Evolutionary conservation across 306 rosid species (phyloP).

Genomic region (Gleditsia sinensis): DNA sequence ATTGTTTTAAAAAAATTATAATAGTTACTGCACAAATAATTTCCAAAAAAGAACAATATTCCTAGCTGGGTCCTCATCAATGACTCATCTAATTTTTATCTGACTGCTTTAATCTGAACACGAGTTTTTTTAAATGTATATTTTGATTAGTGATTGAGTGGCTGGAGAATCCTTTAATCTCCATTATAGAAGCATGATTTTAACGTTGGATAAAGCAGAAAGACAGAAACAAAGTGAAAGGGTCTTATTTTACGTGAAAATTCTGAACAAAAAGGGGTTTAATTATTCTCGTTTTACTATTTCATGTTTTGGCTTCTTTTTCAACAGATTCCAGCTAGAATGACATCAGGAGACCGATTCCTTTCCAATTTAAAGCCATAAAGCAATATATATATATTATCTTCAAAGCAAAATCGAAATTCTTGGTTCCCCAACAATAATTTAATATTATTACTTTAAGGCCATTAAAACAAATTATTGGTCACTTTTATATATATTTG

Average conservation of each 20-base stretch:
- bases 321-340: not conserved
- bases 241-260: not conserved
- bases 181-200: not conserved
- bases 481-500: not conserved
- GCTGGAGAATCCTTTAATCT: not conserved
- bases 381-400: not conserved
- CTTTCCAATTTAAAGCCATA: not conserved
- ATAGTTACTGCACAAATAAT: not conserved
- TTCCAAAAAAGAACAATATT: too few relatives aligned
- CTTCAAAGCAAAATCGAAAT: not conserved
- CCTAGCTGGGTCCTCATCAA: too few relatives aligned
- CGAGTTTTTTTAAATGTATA: not conserved
- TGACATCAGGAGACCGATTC: not conserved
- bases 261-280: too few relatives aligned
- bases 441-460: conserved; percentile 13
- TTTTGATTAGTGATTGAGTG: not conserved
- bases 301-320: not conserved
- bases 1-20: too few relatives aligned
- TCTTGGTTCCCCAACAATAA: not conserved
- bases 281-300: not conserved
- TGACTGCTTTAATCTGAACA: too few relatives aligned
- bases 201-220: not conserved
- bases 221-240: too few relatives aligned
- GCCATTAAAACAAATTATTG: not conserved
- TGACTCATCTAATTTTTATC: too few relatives aligned